Percentiles rank a stretch among this genome's conserved stretches.
Evolutionary conservation across 73 alveolate species (phyloP).

Genomic region (Symbiodinium pilosum): DNA sequence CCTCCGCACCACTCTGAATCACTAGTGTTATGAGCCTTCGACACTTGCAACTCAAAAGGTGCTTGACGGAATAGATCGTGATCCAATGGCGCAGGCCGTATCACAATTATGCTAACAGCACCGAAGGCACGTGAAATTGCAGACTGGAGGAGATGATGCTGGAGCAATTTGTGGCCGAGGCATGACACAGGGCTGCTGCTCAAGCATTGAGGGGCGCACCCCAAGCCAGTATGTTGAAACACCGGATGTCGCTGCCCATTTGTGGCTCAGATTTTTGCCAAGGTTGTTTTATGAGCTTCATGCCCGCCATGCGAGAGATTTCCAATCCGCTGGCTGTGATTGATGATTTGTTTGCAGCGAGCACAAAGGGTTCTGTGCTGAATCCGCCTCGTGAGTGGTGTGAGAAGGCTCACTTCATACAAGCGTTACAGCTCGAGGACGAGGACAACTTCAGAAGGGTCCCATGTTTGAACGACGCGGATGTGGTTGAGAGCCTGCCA

Average conservation of each 20-base stretch:
- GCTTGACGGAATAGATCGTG: conserved; percentile 70
- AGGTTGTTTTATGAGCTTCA: background rate
- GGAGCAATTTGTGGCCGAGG: conserved; percentile 87
- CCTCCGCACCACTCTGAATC: no score
- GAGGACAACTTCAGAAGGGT: conserved; percentile 39
- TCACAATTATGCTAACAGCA: no score
- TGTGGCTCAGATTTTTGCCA: background rate
- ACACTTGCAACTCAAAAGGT: no score
- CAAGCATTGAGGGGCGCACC: background rate
- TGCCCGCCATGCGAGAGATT: conserved; percentile 49
- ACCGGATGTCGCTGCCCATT: background rate
- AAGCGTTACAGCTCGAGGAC: conserved; percentile 18
- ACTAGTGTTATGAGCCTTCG: no score
- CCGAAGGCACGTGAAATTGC: no score
- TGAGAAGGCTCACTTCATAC: conserved; percentile 42
- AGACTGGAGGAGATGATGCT: conserved; percentile 72
- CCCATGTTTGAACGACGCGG: conserved; percentile 74
- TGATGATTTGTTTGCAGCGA: conserved; percentile 58
- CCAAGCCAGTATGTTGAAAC: no score
- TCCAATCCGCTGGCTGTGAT: conserved; percentile 90
- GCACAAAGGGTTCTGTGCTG: background rate
- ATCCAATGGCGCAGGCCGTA: conserved; percentile 41
- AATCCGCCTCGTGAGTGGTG: conserved; percentile 37
- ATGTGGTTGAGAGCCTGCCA: conserved; percentile 33
- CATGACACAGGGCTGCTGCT: no score